These are phyloP conservation scores for Ophiostoma perfectum DNA, from an alignment of 2,329 filamentous ascomycete species.

Conservation along the genomic window DNA sequence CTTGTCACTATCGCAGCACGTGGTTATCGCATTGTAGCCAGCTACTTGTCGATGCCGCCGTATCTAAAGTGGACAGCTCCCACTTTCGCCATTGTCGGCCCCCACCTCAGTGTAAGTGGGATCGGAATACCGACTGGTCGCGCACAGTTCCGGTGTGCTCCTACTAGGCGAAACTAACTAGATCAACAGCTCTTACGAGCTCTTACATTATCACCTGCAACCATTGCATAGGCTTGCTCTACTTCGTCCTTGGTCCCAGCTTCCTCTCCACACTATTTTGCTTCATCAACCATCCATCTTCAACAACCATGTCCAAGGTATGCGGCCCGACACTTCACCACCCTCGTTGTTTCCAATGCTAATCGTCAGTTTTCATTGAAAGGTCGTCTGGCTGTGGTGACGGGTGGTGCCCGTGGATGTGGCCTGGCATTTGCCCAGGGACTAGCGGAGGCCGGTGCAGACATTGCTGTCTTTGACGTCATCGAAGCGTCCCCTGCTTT, in stretches of 20 bases:
- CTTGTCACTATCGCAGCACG: background rate
- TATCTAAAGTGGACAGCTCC: background rate
- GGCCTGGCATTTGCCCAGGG: conserved; percentile 70
- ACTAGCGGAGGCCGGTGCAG: conserved; percentile 64
- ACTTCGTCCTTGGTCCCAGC: too few relatives aligned
- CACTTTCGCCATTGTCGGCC: background rate
- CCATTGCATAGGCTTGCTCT: too few relatives aligned
- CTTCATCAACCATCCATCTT: too few relatives aligned
- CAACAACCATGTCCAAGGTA: background rate
- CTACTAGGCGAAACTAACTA: background rate
- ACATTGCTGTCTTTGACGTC: conserved; percentile 25
- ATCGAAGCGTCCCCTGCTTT: conserved; percentile 18
- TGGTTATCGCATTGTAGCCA: background rate
- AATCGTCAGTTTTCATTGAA: conserved; percentile 23
- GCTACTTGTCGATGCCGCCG: background rate
- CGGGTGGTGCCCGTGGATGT: conserved; percentile 65
- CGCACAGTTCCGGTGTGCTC: too few relatives aligned
- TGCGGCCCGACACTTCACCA: background rate
- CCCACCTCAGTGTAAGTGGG: conserved; percentile 8
- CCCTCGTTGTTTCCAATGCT: background rate
- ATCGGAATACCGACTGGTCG: background rate
- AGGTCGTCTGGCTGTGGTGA: conserved; percentile 59
- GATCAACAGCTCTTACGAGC: background rate
- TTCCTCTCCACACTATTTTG: too few relatives aligned
- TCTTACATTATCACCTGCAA: too few relatives aligned